These are phyloP conservation scores for Gremmenia infestans DNA, from an alignment of 2,329 filamentous ascomycete species.

Conservation along the genomic window DNA sequence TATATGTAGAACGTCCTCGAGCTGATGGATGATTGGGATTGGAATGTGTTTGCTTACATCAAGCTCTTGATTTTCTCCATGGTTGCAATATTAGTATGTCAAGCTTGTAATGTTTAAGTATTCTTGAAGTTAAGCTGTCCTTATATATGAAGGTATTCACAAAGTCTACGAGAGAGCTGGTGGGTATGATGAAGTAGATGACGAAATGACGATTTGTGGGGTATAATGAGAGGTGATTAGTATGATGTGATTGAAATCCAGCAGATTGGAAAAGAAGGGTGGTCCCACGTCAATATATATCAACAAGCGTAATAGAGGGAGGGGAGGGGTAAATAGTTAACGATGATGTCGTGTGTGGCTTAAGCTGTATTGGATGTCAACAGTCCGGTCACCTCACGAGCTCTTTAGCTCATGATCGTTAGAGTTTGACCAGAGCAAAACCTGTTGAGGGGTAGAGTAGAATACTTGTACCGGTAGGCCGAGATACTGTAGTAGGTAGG, in stretches of 20 bases:
- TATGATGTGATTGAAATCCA: not conserved
- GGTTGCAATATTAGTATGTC: not conserved
- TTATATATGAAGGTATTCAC: too few species aligned
- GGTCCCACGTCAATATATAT: not conserved
- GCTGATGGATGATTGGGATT: not conserved
- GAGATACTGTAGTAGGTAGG: not conserved
- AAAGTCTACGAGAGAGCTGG: too few species aligned
- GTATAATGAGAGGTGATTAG: too few species aligned
- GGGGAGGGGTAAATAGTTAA: not conserved
- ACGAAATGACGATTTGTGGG: too few species aligned
- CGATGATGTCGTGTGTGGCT: constrained; percentile 14
- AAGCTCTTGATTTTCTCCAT: constrained; percentile 10
- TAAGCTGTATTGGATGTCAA: not conserved
- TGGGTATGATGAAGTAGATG: too few species aligned
- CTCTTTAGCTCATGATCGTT: not conserved
- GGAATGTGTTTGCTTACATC: not conserved
- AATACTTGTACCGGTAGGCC: not conserved
- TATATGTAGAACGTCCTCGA: not conserved
- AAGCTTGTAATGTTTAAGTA: not conserved
- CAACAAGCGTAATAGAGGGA: not conserved
- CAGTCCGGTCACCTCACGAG: not conserved
- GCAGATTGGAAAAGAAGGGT: too few species aligned
- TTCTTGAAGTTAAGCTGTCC: not conserved
- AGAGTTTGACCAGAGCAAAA: not conserved
- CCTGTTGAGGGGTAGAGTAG: not conserved